Base-by-base conservation (phyloP, 345 rosid species). In the Pistacia integerrima region DNA sequence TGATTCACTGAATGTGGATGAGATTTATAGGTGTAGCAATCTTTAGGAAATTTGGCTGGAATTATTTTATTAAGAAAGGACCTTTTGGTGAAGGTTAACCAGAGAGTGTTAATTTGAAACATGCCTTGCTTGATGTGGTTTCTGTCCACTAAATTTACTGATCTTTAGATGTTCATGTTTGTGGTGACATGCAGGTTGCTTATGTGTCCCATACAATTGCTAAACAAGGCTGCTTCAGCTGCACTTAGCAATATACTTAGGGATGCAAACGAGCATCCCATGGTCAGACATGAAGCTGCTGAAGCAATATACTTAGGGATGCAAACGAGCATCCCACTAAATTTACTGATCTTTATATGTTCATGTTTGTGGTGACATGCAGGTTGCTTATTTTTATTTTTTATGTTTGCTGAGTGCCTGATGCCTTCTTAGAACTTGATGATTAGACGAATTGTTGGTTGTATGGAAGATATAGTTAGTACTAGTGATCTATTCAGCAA, bases 281-380 rank as follows among this genome's bases (percentile, higher is more conserved):
- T 93, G 99, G 99, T 95, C 73, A 90, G 98, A 84, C 98, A 96
- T 36, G 99, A 93, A 85, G 99, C 98, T 62, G 98, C 97, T 67
- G 99, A 93, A 85, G 99, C 98, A 36, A 97, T 93, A 22, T 22
- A 22, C 22, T 22, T 22, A 22, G 22, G 22, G 22, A 22, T 22
- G 22, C 22, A 22, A 22, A 22, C 22, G 22, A 22, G 22, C 22
- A 22, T 22, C 22, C 13, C 35, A 67, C 66, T 8, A 54, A 20
- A 59, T 75, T 25, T 49, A 64, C 22, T 44, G 4, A 33, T 12
- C 16, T 38, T 59, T 60, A 33, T 48, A 67, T 51, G 58, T 77
- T 58, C 61, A 57, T 66, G 54, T 76, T 64, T 64, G 72, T 44
- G 73, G 57, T 55, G 55, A 38, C 70, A 55, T 72, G 98, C 97